phyloP scores from a whole-genome alignment of 176 grass and related monocot species.

The Dactylis glomerata region DNA sequence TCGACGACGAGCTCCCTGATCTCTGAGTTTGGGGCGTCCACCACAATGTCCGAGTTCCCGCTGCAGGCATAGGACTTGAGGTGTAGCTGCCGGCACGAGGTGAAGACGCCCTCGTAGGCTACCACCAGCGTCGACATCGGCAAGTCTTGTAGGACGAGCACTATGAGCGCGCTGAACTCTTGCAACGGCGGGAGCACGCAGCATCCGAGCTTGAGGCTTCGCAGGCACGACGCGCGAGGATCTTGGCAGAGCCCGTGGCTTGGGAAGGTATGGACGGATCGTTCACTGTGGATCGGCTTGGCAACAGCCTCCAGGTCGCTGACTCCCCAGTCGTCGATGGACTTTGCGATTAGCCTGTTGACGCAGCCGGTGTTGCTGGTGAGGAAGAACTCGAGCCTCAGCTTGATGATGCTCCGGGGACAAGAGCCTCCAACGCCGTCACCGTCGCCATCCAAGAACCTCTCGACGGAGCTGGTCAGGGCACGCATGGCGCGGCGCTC shows the following conservation, averaged over 20 bases:
- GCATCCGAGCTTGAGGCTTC: background rate
- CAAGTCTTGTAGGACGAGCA: background rate
- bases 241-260: background rate
- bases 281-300: background rate
- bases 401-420: background rate
- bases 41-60: background rate
- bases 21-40: background rate
- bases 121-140: background rate
- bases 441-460: background rate
- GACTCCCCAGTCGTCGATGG: conserved; percentile 9
- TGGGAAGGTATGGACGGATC: background rate
- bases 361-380: background rate
- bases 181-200: background rate
- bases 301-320: background rate
- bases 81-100: background rate
- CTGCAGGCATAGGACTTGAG: background rate
- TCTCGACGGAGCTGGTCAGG: background rate
- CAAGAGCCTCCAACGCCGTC: background rate
- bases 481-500: conserved; percentile 6
- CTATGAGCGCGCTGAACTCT: background rate
- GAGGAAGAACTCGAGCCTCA: background rate
- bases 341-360: background rate
- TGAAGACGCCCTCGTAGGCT: background rate
- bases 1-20: conserved; percentile 20
- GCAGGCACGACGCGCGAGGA: background rate